Evolutionary conservation across 176 grass and related monocot genomes (phyloP).

Genomic region (Juncus effusus): DNA sequence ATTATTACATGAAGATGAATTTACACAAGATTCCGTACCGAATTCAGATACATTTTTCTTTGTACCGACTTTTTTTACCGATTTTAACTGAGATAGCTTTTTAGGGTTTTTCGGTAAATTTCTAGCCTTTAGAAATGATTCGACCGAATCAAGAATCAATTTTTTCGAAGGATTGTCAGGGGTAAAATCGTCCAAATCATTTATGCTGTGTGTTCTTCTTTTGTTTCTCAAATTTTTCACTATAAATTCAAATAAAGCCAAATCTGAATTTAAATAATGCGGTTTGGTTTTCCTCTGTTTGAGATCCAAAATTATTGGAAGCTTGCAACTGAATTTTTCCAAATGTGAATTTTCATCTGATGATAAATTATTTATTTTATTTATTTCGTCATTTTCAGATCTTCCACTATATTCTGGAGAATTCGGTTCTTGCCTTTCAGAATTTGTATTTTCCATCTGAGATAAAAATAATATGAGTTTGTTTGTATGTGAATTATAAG

Average conservation of each 20-base stretch:
- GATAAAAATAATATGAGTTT: neutral
- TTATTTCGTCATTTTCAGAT: constrained; percentile 19
- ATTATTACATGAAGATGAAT: constrained; percentile 22
- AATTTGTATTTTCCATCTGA: constrained; percentile 31
- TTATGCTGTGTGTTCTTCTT: constrained; percentile 50
- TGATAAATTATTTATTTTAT: neutral
- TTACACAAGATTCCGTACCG: constrained; percentile 30
- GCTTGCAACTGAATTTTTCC: constrained; percentile 24
- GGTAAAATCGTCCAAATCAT: constrained; percentile 56
- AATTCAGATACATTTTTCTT: constrained; percentile 20
- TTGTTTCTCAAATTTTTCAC: constrained; percentile 55
- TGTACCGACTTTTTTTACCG: constrained; percentile 6
- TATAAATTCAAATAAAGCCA: constrained; percentile 57
- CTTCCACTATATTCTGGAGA: constrained; percentile 43
- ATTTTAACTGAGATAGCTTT: constrained; percentile 18
- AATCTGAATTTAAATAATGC: constrained; percentile 34
- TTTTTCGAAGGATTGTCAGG: constrained; percentile 45
- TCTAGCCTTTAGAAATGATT: constrained; percentile 45
- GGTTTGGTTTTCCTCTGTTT: constrained; percentile 19
- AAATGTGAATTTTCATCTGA: constrained; percentile 23
- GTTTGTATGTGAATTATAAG: neutral
- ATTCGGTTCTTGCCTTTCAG: constrained; percentile 32
- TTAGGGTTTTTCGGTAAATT: constrained; percentile 25
- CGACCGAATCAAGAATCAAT: constrained; percentile 53
- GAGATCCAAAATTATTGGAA: constrained; percentile 26